phyloP scores from a whole-genome alignment of 129 eudicot species.

The Sambucus nigra region DNA sequence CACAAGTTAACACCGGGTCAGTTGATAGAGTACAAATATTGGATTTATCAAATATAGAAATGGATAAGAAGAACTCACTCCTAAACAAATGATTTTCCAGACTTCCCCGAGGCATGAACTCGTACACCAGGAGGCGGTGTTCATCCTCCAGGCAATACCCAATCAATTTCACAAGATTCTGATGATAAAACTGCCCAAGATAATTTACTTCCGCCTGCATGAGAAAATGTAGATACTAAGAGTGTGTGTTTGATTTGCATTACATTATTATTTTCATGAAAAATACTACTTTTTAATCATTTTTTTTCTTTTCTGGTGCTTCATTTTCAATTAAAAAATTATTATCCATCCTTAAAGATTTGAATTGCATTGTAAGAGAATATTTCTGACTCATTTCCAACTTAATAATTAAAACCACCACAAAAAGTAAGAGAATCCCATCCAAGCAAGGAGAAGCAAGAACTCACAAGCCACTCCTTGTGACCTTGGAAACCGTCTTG shows the following conservation, averaged over 20 bases:
- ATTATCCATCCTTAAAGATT: no score
- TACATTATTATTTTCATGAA: no score
- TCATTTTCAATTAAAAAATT: no score
- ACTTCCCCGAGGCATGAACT: conserved; percentile 41
- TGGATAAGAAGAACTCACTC: conserved; percentile 20
- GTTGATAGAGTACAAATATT: background rate
- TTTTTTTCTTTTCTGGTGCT: no score
- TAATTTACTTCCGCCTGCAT: conserved; percentile 31
- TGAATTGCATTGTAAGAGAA: no score
- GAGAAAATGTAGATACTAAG: background rate
- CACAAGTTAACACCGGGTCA: background rate
- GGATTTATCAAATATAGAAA: background rate
- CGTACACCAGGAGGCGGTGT: conserved; percentile 35
- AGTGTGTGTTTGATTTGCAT: no score
- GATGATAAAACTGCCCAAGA: conserved; percentile 29
- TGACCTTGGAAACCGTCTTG: conserved; percentile 87
- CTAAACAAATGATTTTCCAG: conserved; percentile 42
- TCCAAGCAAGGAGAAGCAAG: background rate
- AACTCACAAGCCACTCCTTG: conserved; percentile 88
- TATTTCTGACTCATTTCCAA: no score
- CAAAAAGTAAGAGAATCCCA: no score
- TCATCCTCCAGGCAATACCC: conserved; percentile 40
- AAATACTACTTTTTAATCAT: no score
- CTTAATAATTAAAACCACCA: no score
- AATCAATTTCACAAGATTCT: conserved; percentile 31